Evolutionary conservation across 2,329 filamentous ascomycete species (phyloP), one percentile per base, ranked within the genome.

Genomic region (Talaromyces marneffei): DNA sequence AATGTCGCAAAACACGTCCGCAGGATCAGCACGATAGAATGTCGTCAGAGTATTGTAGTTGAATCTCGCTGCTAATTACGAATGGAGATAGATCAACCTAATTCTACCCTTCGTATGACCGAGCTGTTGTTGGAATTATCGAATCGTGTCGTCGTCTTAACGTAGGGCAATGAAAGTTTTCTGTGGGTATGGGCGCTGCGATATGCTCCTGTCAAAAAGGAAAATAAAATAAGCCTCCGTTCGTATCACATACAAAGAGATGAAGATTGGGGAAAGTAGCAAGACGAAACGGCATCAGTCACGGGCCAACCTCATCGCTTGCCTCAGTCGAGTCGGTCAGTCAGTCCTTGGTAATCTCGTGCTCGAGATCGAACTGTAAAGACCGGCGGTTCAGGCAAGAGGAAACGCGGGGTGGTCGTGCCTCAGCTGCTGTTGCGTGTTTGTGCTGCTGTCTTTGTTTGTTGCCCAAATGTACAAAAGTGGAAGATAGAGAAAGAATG

Each of bases 131-230:
- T 54, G 18, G 20, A 37, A 7, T 23, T 31, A 35, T 39, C 33
- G 33, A 37, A 40, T 55, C 52, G 52, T 54, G 14, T 54, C 52
- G 27, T 55, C 52, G 52, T 55, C 20, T 55, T 29, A 40, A 29
- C 46, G 48, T 52, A 55, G 12, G 33, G 39, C 4, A 23, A 27
- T 27, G 25, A 40, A 25, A 37, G n/a, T n/a, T 16, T 6, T 39
- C 1, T 27, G 12, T 39, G 27, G 14, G 4, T 33, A 20, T 35
- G n/a, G n/a, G 33, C 31, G 20, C 16, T 37, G 52, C 52, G 29
- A 55, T 14, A 39, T 10, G 52, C 35, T 25, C 52, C 31, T 40
- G 33, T 37, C 7, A 40, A 39, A 54, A 37, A 10, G n/a, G n/a
- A n/a, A n/a, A n/a, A n/a, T n/a, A n/a, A 37, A 29, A 40, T 55